A percentile compares a stretch with the other conserved stretches of the same genome.
Evolutionary conservation across 768 basidiomycete genomes (phyloP).

Genomic region (Exsudoporus frostii): DNA sequence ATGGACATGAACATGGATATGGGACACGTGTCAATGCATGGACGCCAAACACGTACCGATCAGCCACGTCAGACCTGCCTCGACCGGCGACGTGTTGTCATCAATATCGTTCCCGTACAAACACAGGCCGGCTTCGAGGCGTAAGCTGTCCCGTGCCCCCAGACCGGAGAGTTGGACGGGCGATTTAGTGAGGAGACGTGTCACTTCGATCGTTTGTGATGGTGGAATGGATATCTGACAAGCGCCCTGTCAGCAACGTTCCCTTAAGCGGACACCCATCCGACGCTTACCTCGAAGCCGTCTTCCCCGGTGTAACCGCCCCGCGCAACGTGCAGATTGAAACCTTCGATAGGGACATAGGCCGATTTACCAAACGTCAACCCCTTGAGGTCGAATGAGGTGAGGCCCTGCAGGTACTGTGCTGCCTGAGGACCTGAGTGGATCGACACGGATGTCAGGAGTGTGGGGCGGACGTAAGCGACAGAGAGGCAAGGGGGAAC

Average conservation of each 20-base stretch:
- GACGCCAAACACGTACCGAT: conserved; percentile 59
- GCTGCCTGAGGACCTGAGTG: conserved; percentile 75
- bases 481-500: not conserved
- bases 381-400: conserved; percentile 65
- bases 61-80: conserved; percentile 91
- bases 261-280: not conserved
- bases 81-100: conserved; percentile 81
- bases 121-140: conserved; percentile 96
- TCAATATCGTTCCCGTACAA: conserved; percentile 93
- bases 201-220: conserved; percentile 66
- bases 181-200: conserved; percentile 56
- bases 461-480: not conserved
- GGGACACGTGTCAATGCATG: no score
- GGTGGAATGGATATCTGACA: conserved; percentile 85
- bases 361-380: conserved; percentile 86
- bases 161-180: conserved; percentile 83
- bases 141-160: conserved; percentile 89
- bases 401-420: conserved; percentile 71
- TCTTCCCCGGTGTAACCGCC: conserved; percentile 99
- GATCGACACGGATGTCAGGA: not conserved
- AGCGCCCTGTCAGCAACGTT: not conserved
- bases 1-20: not conserved
- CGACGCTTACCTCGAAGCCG: conserved; percentile 76
- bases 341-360: conserved; percentile 66
- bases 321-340: conserved; percentile 76